Conservation (phyloP, 306 rosid species). For the Urtica urens region DNA sequence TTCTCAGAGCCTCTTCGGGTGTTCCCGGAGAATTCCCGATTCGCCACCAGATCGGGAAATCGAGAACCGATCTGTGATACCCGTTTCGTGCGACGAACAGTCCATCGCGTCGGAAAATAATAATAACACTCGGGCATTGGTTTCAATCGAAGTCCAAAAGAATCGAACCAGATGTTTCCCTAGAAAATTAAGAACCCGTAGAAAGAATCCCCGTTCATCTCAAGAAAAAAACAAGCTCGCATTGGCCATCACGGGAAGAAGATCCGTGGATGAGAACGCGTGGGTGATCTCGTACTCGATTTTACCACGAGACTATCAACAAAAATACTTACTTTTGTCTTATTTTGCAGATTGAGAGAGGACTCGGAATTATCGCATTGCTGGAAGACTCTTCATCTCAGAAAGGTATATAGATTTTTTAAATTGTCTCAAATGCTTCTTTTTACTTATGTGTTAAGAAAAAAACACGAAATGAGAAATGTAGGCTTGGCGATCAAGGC, state of each 20-base stretch:
- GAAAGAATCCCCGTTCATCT: slow-evolving; percentile 26
- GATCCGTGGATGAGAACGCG: slow-evolving; percentile 26
- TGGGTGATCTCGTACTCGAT: slow-evolving; percentile 16
- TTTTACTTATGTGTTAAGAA: neutral
- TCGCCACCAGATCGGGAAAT: slow-evolving; percentile 33
- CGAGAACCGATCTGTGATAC: slow-evolving; percentile 23
- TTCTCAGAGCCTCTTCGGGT: slow-evolving; percentile 47
- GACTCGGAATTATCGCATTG: slow-evolving; percentile 30
- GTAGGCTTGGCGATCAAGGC: slow-evolving; percentile 29
- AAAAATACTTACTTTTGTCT: neutral
- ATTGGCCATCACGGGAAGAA: slow-evolving; percentile 23
- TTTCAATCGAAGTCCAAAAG: slow-evolving; percentile 26
- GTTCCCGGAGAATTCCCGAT: slow-evolving; percentile 40
- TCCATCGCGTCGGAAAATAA: slow-evolving; percentile 35
- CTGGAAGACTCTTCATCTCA: slow-evolving; percentile 20
- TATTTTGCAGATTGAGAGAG: slow-evolving; percentile 24
- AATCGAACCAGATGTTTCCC: slow-evolving; percentile 49
- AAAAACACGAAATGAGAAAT: neutral
- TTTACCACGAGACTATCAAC: neutral
- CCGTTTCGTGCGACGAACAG: slow-evolving; percentile 1
- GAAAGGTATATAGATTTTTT: slow-evolving; percentile 27
- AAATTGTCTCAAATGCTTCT: neutral
- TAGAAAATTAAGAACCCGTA: slow-evolving; percentile 29
- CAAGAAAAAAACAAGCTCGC: slow-evolving; percentile 23
- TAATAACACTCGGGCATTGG: slow-evolving; percentile 21